Evolutionary conservation across 2,329 filamentous ascomycete species (phyloP), one percentile per base, ranked within the genome.

Genomic region (Arthrobotrys megalospora): DNA sequence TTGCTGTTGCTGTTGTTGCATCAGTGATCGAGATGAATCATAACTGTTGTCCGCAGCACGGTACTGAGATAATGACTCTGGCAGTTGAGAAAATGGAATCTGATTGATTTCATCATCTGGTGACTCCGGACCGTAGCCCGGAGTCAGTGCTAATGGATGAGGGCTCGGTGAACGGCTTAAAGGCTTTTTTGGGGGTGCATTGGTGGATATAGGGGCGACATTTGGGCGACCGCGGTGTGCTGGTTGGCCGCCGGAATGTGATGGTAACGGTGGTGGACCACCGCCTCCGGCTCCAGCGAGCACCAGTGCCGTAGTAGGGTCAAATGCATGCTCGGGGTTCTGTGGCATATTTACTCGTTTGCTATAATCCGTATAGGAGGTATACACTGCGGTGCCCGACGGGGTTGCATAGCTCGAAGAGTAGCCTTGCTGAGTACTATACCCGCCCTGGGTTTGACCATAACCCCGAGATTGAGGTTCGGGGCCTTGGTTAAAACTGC

Each of bases 241-340:
- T 32, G 63, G 52, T 21, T 47, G 11, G 14, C 62, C 63, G 12
- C 70, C 70, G 21, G 62, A 50, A 28, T 77, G 73, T 10, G 73
- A 77, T 53, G 73, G 73, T 32, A 67, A n/a, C 2, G 48, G 73
- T 0, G 73, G 72, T 12, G 55, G 50, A 36, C 58, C 66, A 36
- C 58, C 66, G 24, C 73, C 66, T 28, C 70, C 70, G n/a, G 60
- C 66, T n/a, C 70, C 70, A 16, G 73, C 60, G 28, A 77, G 66
- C 11, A 77, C 62, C 52, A 77, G 24, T 7, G 73, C 73, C 7
- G 73, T 77, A 34, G 73, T 71, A 52, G 73, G 58, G 38, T 77
- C 73, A 16, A 77, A 77, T 38, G 73, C 73, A 36, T 77, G 73
- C 38, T 77, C 73, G 19, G 66, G 43, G 7, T 77, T 77, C 28